Percentiles rank a stretch among this genome's conserved stretches.
These are phyloP conservation scores for Hibiscus trionum DNA, from an alignment of 345 rosid species.

Conservation along the genomic window DNA sequence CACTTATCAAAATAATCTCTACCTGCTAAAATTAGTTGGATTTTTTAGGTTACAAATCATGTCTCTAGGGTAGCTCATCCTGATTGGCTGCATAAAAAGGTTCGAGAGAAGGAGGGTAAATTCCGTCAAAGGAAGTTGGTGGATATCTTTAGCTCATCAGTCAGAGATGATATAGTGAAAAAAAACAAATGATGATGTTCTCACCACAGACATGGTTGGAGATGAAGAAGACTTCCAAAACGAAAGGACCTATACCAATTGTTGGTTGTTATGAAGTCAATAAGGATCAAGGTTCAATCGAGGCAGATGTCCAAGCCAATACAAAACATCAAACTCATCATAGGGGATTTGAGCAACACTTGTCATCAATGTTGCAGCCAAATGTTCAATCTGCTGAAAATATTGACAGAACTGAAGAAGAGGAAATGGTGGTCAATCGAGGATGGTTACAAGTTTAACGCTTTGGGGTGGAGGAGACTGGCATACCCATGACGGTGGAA, in stretches of 20 bases:
- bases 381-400: conserved; percentile 29
- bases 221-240: too few relatives aligned
- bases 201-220: too few relatives aligned
- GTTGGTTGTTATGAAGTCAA: conserved; percentile 47
- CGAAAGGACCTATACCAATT: conserved; percentile 59
- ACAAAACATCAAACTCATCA: conserved; percentile 18
- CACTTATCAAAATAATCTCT: conserved; percentile 8
- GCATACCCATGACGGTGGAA: too few relatives aligned
- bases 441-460: too few relatives aligned
- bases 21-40: conserved; percentile 19
- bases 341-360: conserved; percentile 19
- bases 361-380: conserved; percentile 23
- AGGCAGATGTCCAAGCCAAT: conserved; percentile 20
- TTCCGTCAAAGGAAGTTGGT: too few relatives aligned
- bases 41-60: conserved; percentile 75
- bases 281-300: conserved; percentile 26
- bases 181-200: too few relatives aligned
- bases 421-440: conserved; percentile 50
- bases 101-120: too few relatives aligned
- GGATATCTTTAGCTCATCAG: too few relatives aligned
- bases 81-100: too few relatives aligned
- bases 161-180: too few relatives aligned
- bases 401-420: conserved; percentile 65
- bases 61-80: conserved; percentile 93
- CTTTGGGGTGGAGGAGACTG: too few relatives aligned